Conservation (phyloP, 345 rosid species). For the Aurinia saxatilis region DNA sequence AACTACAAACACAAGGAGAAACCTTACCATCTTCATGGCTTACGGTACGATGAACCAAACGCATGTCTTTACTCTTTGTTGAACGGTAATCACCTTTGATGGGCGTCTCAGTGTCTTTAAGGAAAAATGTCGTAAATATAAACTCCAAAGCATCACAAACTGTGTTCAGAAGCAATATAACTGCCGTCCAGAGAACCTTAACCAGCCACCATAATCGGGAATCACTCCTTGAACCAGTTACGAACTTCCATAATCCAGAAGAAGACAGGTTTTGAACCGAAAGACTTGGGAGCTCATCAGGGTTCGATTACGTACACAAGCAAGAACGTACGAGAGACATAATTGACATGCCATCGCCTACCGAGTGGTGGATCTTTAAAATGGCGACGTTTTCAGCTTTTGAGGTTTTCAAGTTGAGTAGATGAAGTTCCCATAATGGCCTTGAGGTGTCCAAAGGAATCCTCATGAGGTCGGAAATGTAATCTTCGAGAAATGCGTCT, state of each 20-base stretch:
- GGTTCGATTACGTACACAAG: constrained; percentile 47
- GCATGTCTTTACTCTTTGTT: constrained; percentile 10
- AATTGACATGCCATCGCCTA: constrained; percentile 57
- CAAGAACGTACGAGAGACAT: constrained; percentile 58
- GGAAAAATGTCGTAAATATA: constrained; percentile 35
- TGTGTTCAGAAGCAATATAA: constrained; percentile 45
- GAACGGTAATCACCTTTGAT: constrained; percentile 32
- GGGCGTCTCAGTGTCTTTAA: constrained; percentile 49
- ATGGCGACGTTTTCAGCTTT: constrained; percentile 53
- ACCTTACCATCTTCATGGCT: constrained; percentile 35
- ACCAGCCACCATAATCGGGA: constrained; percentile 34
- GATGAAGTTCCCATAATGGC: constrained; percentile 66
- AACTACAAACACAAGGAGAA: too few species aligned
- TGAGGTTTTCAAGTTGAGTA: constrained; percentile 49
- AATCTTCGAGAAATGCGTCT: constrained; percentile 45
- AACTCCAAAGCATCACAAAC: constrained; percentile 39
- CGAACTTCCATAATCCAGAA: not conserved
- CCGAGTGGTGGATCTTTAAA: constrained; percentile 53
- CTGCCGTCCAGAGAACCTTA: constrained; percentile 33
- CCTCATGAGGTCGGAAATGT: constrained; percentile 43
- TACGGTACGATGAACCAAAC: constrained; percentile 40
- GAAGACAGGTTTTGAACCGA: constrained; percentile 27
- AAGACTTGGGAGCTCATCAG: constrained; percentile 47
- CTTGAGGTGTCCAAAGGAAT: constrained; percentile 43
- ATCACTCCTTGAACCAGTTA: constrained; percentile 1